A percentile compares a stretch with the other conserved stretches of the same genome.
Conservation (phyloP, 176 grass and related monocot species). For the Oryza meridionalis region DNA sequence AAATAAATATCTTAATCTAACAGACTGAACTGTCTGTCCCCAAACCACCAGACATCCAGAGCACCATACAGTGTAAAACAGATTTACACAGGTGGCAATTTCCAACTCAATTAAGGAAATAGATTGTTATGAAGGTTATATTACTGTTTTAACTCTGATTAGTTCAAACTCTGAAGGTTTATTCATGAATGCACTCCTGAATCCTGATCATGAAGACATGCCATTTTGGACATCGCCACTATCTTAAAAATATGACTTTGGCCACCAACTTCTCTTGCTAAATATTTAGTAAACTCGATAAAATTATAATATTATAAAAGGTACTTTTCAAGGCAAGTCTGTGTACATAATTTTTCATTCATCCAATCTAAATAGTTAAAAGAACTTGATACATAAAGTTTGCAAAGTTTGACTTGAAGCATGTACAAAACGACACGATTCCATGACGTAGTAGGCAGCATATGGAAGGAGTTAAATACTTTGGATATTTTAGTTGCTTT, state of each 20-base stretch:
- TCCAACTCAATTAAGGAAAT: not conserved
- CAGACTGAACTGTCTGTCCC: not conserved
- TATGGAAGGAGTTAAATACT: not conserved
- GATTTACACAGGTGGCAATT: not conserved
- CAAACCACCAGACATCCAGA: not conserved
- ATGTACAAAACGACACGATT: not conserved
- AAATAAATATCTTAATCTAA: not conserved
- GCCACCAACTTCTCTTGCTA: not conserved
- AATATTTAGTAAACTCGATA: not conserved
- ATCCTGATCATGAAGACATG: not conserved
- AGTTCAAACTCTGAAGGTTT: not conserved
- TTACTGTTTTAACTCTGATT: not conserved
- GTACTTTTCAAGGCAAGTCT: not conserved
- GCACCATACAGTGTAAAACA: not conserved
- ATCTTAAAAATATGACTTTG: not conserved
- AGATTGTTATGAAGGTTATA: not conserved
- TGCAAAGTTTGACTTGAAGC: not conserved
- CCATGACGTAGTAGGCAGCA: no score
- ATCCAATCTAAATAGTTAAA: not conserved
- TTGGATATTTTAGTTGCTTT: not conserved
- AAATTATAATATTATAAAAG: not conserved
- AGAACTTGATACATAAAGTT: not conserved
- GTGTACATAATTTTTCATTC: not conserved
- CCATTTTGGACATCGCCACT: not conserved
- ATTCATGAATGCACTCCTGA: not conserved